Evolutionary conservation across 495 filamentous ascomycete species (phyloP), one percentile per base, ranked within the genome.

Genomic region (Aspergillus saccharolyticus): DNA sequence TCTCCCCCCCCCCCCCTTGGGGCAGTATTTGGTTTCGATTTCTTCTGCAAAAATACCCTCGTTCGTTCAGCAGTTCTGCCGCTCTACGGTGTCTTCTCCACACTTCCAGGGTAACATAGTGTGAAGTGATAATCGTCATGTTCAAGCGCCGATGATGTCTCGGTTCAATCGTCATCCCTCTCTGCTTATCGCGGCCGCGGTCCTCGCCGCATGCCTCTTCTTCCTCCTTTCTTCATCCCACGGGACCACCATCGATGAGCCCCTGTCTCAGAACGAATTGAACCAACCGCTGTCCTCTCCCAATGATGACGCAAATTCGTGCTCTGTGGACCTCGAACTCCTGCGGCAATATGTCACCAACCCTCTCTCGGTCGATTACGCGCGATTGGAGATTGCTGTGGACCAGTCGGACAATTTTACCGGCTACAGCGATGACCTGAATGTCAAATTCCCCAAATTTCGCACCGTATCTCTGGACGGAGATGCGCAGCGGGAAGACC

Each of bases 361-460:
- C 4, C 9, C 25, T 28, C 9, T 9, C 25, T 52, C 58, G 0
- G 46, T 56, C n/a, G 56, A 63, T 15, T 66, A 66, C 43, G 54
- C 57, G 39, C 55, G 63, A 17, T 44, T 66, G 28, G 61, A 63
- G 20, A 63, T 66, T 17, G 60, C 52, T 21, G 60, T 66, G 22
- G 43, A 33, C 6, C 52, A 48, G 48, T 63, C 63, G 4, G 52
- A 52, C 7, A 66, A 60, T 21, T 66, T 66, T 49, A 63, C 63
- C 12, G 33, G 28, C 6, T 62, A 60, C 42, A 30, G 48, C 3
- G 52, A 58, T n/a, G 46, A 57, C 52, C 60, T 66, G 12, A 49
- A 58, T 42, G 16, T 56, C 0, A 20, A 45, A 4, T 16, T 60
- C 25, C 60, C 60, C n/a, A 42, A 49, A 14, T 63, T 56, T 44